phyloP scores from a whole-genome alignment of 805 yeast genomes.

The Jamesozyma hellenica region DNA sequence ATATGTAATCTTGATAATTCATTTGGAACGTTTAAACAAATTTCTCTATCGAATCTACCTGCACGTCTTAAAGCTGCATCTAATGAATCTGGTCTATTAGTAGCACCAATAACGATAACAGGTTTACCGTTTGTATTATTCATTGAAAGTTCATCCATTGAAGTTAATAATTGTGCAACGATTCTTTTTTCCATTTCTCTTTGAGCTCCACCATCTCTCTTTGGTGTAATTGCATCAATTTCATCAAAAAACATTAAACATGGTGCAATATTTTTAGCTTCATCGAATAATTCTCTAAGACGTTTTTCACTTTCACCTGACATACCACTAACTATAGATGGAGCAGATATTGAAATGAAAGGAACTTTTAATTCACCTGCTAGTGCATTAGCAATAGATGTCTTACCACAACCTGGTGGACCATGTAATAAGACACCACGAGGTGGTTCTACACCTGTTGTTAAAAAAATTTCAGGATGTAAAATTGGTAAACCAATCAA shows the following conservation, averaged over 20 bases:
- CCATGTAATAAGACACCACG: constrained; percentile 91
- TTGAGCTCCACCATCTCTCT: constrained; percentile 88
- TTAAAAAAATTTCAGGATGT: constrained; percentile 82
- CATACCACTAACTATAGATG: constrained; percentile 96
- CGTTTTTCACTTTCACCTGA: constrained; percentile 98
- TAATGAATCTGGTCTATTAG: constrained; percentile 90
- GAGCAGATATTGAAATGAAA: constrained; percentile 83
- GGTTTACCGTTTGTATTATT: constrained; percentile 90
- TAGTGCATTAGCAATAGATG: constrained; percentile 88
- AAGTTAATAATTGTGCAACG: constrained; percentile 88
- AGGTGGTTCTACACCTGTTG: constrained; percentile 92
- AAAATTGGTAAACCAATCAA: constrained; percentile 82
- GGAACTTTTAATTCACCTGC: constrained; percentile 95
- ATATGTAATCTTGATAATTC: constrained; percentile 73
- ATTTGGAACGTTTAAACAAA: constrained; percentile 88
- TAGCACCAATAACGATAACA: constrained; percentile 90
- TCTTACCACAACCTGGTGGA: constrained; percentile 98
- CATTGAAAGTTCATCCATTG: constrained; percentile 84
- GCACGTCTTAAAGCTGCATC: constrained; percentile 94
- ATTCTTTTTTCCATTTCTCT: constrained; percentile 96
- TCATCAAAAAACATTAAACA: constrained; percentile 91
- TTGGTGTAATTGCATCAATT: constrained; percentile 96
- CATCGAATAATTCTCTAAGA: constrained; percentile 84
- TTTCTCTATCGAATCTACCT: constrained; percentile 93
- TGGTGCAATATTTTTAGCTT: constrained; percentile 83